Evolutionary conservation across 139 green algal species (phyloP), one percentile per base, ranked within the genome.

Genomic region (Trebouxia sp.): DNA sequence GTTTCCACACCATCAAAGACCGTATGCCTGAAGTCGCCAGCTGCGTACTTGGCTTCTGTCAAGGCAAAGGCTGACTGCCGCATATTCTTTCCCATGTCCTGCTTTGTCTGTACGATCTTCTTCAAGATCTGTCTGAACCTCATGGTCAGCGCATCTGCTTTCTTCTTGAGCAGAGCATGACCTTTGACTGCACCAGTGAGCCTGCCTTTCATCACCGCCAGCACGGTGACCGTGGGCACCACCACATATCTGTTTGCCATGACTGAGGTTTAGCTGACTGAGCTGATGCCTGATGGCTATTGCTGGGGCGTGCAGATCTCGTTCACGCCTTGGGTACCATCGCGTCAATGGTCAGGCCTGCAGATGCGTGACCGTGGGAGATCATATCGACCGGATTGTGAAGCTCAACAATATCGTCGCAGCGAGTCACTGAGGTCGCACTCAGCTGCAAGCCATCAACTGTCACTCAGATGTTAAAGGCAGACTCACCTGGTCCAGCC

Each of bases 121-220:
- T 92, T 93, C 6, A 97, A 88, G 39, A 98, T 92, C n/a, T 69
- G 62, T 35, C 78, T 76, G 62, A 82, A 82, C 9, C 78, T 47
- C 78, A 82, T 70, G 20, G 94, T 98, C 65, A 99, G 87, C 9
- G 97, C 97, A 84, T 99, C 97, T 5, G 95, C 97, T 81, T 99
- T 99, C 90, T 99, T 99, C 88, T 99, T 99, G 30, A 99, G 88
- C 67, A 99, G 89, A 47, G 93, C 91, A 79, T 99, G 95, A 2
- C 96, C 96, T 83, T 98, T 98, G 28, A 92, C 96, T 1, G 96
- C 96, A 24, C 94, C 96, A 4, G 89, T 74, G 22, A 99, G 88
- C 3, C 96, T 90, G 1, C 83, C 85, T 87, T 99, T 98, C 88
- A 98, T 97, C 24, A 96, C 84, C 11, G 90, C 91, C 83, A 98